Evolutionary conservation across 2,329 filamentous ascomycete species (phyloP), one percentile per base, ranked within the genome.

Genomic region (Aspergillus niger): DNA sequence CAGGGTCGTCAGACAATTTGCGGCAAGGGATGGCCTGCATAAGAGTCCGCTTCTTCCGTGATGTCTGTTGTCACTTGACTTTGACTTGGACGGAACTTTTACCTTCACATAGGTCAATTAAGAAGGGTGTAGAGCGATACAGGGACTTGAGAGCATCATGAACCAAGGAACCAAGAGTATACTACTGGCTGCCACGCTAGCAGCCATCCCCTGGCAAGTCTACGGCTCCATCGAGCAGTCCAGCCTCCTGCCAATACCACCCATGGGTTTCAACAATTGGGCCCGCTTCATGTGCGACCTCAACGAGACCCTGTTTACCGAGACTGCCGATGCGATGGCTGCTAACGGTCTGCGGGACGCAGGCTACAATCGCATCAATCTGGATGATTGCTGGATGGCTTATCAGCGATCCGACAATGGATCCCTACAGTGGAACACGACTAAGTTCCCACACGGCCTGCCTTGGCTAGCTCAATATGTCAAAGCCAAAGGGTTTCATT

Each of bases 221-320:
- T 30, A 49, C n/a, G 67, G 70, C 26, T 70, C 68, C 17, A 53
- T 67, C 5, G 59, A 62, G 15, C 61, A 63, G 20, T 62, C 66
- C 5, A 57, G 32, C 15, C 60, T 78, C 8, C 69, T 77, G 28
- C 67, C 75, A 24, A 71, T 72, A 3, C 80, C 81, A 1, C 81
- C 81, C 8, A 83, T 83, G 81, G 81, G 80, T 24, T 84, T 81
- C 74, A 83, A 82, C 67, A 81, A 80, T 63, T 84, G 82, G 81
- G 73, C 80, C 1, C 78, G 79, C 38, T 81, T 81, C 67, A 73
- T 74, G 71, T 82, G 79, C 65, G 75, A 78, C 53, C 75, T 83
- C 22, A 83, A 82, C 62, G 78, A 83, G 63, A 77, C 77, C 3
- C 69, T 83, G 3, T 83, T 83, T 59, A 74, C 76, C 6, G 71